Percentiles rank a stretch among this genome's conserved stretches.
phyloP scores from a whole-genome alignment of 129 eudicot genomes.

The Flaveria ramosissima region DNA sequence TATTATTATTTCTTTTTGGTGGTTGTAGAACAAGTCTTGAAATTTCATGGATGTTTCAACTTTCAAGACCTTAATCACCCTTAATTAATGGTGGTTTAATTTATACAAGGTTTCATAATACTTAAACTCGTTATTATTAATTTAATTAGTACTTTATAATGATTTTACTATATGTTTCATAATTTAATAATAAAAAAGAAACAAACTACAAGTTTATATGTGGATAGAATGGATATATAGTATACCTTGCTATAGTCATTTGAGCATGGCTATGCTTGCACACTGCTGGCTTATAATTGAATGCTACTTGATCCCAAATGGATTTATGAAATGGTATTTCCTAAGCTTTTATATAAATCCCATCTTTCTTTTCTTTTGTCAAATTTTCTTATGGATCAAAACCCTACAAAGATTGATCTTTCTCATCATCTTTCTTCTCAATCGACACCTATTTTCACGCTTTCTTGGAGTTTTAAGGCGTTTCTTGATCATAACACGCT shows the following conservation, averaged over 20 bases:
- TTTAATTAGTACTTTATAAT: not conserved
- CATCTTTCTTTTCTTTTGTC: constrained; percentile 47
- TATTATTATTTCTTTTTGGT: not conserved
- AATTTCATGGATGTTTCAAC: constrained; percentile 22
- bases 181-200: not conserved
- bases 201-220: constrained; percentile 22
- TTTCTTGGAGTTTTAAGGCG: constrained; percentile 15
- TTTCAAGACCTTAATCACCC: constrained; percentile 15
- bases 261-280: constrained; percentile 57
- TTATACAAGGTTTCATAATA: not conserved
- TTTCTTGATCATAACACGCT: constrained; percentile 11
- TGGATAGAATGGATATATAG: not conserved
- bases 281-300: constrained; percentile 65
- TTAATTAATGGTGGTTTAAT: not conserved
- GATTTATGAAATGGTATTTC: constrained; percentile 48
- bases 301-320: constrained; percentile 53
- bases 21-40: constrained; percentile 16
- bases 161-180: not conserved
- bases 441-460: constrained; percentile 9
- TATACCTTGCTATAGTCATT: constrained; percentile 3
- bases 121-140: not conserved
- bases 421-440: constrained; percentile 25
- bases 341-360: constrained; percentile 63
- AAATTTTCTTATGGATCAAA: constrained; percentile 55
- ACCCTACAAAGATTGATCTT: constrained; percentile 39